Evolutionary conservation across 441 rosid genomes (phyloP), one percentile per base, ranked within the genome.

Genomic region (Gossypium gossypioides): DNA sequence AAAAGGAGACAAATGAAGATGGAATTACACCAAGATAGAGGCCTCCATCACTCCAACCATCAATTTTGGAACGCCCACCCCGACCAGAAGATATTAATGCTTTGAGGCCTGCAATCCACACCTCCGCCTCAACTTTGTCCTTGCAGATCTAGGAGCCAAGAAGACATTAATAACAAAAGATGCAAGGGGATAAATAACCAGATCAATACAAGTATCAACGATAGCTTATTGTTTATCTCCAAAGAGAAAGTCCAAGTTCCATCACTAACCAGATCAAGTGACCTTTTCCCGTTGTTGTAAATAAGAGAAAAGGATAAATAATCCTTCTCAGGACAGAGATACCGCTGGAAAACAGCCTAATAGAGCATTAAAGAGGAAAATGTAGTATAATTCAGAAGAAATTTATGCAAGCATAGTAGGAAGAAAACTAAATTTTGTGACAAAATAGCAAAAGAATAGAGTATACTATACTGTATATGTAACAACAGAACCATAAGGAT

Each of bases 41-140:
- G 76, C 97, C 90, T 52, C 92, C 95, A 76, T 91, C 95, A 83
- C 78, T 84, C 97, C 98, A 82, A 71, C 97, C 93, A 83, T 93
- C 98, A 75, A 93, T 93, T 82, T 91, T 93, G 50, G 95, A 86
- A 60, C 96, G 96, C 54, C 97, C 97, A 69, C 86, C 90, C 63
- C 88, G 96, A 79, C 91, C 91, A 62, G 83, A 72, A 58, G 93
- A 75, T 81, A 88, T 87, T 77, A 90, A 71, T 72, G 95, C 85
- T 78, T 87, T 91, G 18, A 91, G 82, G 76, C 92, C 93, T 4
- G 87, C 91, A 79, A 91, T 91, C 97, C 95, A 90, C 77, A 89
- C 88, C 86, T 91, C 96, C 1, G 92, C 95, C 86, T 90, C 98
- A 81, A 87, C 90, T 86, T 89, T 93, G 84, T 90, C 96, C 84